Evolutionary conservation across 345 rosid species (phyloP), one percentile per base, ranked within the genome.

Genomic region (Triadica sebifera): DNA sequence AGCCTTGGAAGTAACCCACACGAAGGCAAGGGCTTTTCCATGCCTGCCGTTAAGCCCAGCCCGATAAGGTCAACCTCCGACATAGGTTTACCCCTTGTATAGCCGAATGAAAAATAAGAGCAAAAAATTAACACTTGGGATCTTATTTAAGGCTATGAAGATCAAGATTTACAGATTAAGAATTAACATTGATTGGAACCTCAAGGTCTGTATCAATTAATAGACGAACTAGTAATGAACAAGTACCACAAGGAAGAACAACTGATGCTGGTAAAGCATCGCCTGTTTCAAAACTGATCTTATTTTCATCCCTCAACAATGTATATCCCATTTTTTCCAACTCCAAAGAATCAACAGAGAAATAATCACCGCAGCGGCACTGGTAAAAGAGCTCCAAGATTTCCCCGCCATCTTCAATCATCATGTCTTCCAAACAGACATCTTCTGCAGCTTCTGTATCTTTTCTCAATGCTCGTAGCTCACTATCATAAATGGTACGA

Each of bases 201-300:
- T 76, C 83, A 65, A 73, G 56, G 57, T 80, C 88, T 38, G 86
- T 51, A 73, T 83, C 75, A 34, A 94, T 77, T 83, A 75, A 72
- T 51, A 92, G 77, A 6, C 88, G 84, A 13, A 89, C 82, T 66
- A 81, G 86, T 45, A 92, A 76, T 65, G 98, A 92, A 81, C 98
- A 92, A 74, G 98, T 91, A 37, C 97, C 97, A 74, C 98, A 91
- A 71, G 98, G 93, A 73, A 92, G 91, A 71, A 91, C 68, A 58
- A 93, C 76, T 16, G 98, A 84, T 12, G 92, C 89, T 0, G 87
- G 82, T 22, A 72, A 87, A 67, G 84, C 79, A 85, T 81, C 90
- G 0, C 67, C 78, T 58, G 80, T 83, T 80, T 59, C 70, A 34
- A 87, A 65, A 46, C 38, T 75, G 63, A 89, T 78, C 58, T 2